Evolutionary conservation across 192 early-diverging fungal species (phyloP), one percentile per base, ranked within the genome.

Genomic region (Phlyctochytrium bullatum): DNA sequence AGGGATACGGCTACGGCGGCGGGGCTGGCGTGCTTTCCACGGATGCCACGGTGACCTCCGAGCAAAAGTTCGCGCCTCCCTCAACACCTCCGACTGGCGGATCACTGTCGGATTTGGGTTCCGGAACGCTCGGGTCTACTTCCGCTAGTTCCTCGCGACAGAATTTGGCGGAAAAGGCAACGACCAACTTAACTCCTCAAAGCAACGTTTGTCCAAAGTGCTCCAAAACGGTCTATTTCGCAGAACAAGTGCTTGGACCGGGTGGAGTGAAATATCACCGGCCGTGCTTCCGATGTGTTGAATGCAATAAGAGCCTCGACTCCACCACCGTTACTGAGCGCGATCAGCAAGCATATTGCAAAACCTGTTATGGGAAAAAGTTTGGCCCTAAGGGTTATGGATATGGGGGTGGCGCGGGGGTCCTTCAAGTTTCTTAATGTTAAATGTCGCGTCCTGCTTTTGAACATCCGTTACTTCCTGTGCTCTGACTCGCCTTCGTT

Each of bases 321-420:
- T 73, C 73, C 28, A 72, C 72, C 3, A 76, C 67, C 12, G 50
- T 80, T 65, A 70, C 72, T 14, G 79, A 83, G 30, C 73, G 69
- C 35, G 77, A 80, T 29, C 62, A 58, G 1, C 64, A 71, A 29
- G 61, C 80, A 2, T 83, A 73, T 61, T 83, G 82, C 67, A 65
- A 67, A 58, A 34, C 68, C 1, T 78, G 77, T 57, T 70, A 83
- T 52, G 64, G 66, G 24, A 74, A 76, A 47, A 71, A 76, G 47
- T 83, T 83, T 78, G 82, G 82, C 12, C 78, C 76, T 3, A 78
- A 78, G 52, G 78, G 82, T 25, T 67, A 66, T 14, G 69, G 69
- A 10, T 72, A 50, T 60, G 69, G 69, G 20, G 34, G 57, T 47
- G 69, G 63, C 4, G 69, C 69, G 24, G 69, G 69, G n/a, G 62